Percentiles rank a stretch among this genome's conserved stretches.
These are phyloP conservation scores for Halteria grandinella DNA, from an alignment of 73 alveolate species.

Conservation along the genomic window DNA sequence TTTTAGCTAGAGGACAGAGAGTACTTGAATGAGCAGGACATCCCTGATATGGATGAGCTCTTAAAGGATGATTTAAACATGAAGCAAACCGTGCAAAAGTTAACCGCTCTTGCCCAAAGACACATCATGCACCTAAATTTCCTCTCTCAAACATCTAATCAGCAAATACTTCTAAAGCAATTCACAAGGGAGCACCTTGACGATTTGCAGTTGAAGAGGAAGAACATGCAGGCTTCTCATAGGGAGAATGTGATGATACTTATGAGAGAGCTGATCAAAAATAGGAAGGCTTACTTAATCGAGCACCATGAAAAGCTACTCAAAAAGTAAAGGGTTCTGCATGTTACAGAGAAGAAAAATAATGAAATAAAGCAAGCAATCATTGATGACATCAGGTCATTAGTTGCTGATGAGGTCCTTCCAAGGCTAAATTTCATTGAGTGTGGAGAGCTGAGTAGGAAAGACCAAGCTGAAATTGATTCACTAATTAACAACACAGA, in stretches of 20 bases:
- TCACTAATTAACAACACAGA: too few relatives aligned
- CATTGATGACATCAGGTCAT: slow-evolving; percentile 4
- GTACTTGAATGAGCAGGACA: too few relatives aligned
- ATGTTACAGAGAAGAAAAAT: not conserved
- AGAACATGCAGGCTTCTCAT: not conserved
- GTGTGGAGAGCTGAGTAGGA: not conserved
- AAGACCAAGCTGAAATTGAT: slow-evolving; percentile 20
- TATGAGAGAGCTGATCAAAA: slow-evolving; percentile 22
- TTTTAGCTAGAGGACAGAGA: too few relatives aligned
- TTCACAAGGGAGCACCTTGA: slow-evolving; percentile 11
- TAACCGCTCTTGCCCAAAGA: not conserved
- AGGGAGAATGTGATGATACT: slow-evolving; percentile 7
- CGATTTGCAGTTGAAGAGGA: not conserved
- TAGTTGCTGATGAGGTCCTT: slow-evolving; percentile 2
- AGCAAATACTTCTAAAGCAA: not conserved
- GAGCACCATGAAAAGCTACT: not conserved
- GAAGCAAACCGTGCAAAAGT: slow-evolving; percentile 15
- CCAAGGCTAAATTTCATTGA: slow-evolving; percentile 7
- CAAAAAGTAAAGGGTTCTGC: not conserved
- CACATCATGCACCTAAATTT: not conserved
- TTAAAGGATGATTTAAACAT: too few relatives aligned
- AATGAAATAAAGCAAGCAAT: not conserved
- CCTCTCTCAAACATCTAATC: not conserved
- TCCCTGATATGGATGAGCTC: too few relatives aligned
- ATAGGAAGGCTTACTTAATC: slow-evolving; percentile 2